These are phyloP conservation scores for Penicillium sp. DNA, from an alignment of 2,329 filamentous ascomycete genomes.

Conservation along the genomic window DNA sequence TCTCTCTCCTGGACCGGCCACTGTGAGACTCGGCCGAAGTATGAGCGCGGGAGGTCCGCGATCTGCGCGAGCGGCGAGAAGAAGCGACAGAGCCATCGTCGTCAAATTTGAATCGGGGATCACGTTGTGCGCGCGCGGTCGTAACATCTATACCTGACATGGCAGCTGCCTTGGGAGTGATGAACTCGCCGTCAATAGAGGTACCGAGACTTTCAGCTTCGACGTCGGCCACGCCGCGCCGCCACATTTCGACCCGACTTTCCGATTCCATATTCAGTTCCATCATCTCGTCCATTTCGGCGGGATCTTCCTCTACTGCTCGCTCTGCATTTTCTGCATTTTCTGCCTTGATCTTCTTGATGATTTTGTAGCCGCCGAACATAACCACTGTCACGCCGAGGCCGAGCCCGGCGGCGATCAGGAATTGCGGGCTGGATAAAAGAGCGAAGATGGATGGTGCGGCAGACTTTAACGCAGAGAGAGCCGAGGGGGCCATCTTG, in stretches of 20 bases:
- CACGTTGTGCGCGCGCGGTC: constrained; percentile 32
- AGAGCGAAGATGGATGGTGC: constrained; percentile 86
- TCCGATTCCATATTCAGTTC: constrained; percentile 54
- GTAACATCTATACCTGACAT: constrained; percentile 48
- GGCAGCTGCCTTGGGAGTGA: constrained; percentile 59
- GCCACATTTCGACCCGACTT: constrained; percentile 63
- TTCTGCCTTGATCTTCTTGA: constrained; percentile 72
- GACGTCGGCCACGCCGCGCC: constrained; percentile 62
- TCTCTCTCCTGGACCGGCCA: constrained; percentile 20
- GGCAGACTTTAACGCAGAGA: constrained; percentile 73
- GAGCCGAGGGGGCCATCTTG: constrained; percentile 81
- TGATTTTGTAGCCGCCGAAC: constrained; percentile 95
- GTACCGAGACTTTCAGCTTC: constrained; percentile 57
- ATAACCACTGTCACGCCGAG: constrained; percentile 94
- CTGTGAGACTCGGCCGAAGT: constrained; percentile 18
- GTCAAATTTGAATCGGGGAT: constrained; percentile 39
- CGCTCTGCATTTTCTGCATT: constrained; percentile 35
- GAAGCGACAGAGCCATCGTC: constrained; percentile 38
- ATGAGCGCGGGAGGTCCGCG: constrained; percentile 25
- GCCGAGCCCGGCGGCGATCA: constrained; percentile 86
- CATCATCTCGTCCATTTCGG: constrained; percentile 57
- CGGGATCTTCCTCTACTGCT: constrained; percentile 23
- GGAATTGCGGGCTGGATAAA: constrained; percentile 86
- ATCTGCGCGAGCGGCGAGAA: constrained; percentile 39
- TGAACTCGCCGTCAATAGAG: constrained; percentile 66